These are phyloP conservation scores for Tetracladium maxilliforme DNA, from an alignment of 2,329 filamentous ascomycete species.

Conservation along the genomic window DNA sequence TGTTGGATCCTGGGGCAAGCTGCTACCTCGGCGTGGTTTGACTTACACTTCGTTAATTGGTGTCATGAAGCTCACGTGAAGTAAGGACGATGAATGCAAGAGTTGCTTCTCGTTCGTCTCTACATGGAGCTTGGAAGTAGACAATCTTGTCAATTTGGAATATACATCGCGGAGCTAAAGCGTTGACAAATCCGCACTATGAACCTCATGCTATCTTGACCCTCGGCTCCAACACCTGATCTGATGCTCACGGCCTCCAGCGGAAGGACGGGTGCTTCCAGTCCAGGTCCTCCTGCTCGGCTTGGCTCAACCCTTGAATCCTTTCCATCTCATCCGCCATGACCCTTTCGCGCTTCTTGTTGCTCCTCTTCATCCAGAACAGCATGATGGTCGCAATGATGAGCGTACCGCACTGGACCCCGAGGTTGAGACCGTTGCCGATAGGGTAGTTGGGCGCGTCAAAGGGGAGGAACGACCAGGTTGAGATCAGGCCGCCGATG, in stretches of 20 bases:
- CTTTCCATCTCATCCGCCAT: constrained; percentile 43
- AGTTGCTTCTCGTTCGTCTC: no score
- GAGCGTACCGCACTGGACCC: constrained; percentile 39
- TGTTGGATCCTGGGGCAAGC: no score
- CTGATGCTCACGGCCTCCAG: constrained; percentile 29
- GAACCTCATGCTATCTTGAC: no score
- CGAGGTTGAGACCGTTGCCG: constrained; percentile 58
- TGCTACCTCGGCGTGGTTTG: no score
- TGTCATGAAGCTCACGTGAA: no score
- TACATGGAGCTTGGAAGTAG: no score
- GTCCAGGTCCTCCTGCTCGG: constrained; percentile 44
- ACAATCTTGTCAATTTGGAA: no score
- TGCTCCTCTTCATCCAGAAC: constrained; percentile 48
- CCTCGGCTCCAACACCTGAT: not conserved
- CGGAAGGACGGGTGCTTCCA: constrained; percentile 52
- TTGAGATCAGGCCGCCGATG: constrained; percentile 52
- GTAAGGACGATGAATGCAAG: no score
- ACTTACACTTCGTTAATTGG: no score
- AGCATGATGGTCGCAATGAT: constrained; percentile 31
- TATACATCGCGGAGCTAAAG: no score
- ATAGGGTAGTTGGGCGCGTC: constrained; percentile 54
- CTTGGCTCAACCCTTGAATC: constrained; percentile 27
- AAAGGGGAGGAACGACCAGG: constrained; percentile 48
- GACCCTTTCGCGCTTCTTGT: constrained; percentile 35
- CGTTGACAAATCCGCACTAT: not conserved